Conservation (phyloP, 1,284 basidiomycete genomes). For the Flammula alnicola region DNA sequence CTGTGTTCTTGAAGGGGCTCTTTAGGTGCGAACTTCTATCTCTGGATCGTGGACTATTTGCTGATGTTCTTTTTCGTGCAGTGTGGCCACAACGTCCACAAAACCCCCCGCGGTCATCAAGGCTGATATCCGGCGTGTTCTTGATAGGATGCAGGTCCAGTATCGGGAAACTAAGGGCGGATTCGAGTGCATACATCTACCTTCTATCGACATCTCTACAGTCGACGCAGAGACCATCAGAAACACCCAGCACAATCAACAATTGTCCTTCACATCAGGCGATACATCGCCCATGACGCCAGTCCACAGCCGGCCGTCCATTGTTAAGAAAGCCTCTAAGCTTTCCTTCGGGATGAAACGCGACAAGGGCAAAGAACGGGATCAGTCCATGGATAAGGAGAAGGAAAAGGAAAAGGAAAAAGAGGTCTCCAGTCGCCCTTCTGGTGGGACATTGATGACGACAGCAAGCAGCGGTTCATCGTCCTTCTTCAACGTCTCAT, state of each 20-base stretch:
- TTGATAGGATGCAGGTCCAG: slow-evolving; percentile 94
- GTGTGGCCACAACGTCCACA: slow-evolving; percentile 94
- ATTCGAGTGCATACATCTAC: slow-evolving; percentile 95
- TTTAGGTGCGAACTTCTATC: slow-evolving; percentile 66
- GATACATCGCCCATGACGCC: slow-evolving; percentile 40
- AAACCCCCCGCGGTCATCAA: slow-evolving; percentile 85
- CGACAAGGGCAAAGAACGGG: slow-evolving; percentile 44
- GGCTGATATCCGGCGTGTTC: slow-evolving; percentile 82
- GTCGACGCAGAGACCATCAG: slow-evolving; percentile 47
- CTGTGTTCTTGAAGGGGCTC: slow-evolving; percentile 86
- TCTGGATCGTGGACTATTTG: background rate
- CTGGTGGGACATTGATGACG: slow-evolving; percentile 57
- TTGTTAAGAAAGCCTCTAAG: slow-evolving; percentile 78
- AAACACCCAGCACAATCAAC: slow-evolving; percentile 49
- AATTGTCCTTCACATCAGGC: slow-evolving; percentile 49
- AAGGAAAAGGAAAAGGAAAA: slow-evolving; percentile 39
- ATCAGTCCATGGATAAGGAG: slow-evolving; percentile 27
- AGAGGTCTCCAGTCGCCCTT: slow-evolving; percentile 51
- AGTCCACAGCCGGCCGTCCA: slow-evolving; percentile 52
- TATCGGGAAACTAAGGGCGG: slow-evolving; percentile 90
- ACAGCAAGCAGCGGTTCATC: slow-evolving; percentile 77
- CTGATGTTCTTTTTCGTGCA: slow-evolving; percentile 32
- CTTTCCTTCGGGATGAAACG: slow-evolving; percentile 64
- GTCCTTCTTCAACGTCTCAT: slow-evolving; percentile 78
- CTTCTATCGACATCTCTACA: slow-evolving; percentile 88